A percentile compares a stretch with the other conserved stretches of the same genome.
Evolutionary conservation across 2,329 filamentous ascomycete genomes (phyloP).

Genomic region (Cladosporium oxysporum): DNA sequence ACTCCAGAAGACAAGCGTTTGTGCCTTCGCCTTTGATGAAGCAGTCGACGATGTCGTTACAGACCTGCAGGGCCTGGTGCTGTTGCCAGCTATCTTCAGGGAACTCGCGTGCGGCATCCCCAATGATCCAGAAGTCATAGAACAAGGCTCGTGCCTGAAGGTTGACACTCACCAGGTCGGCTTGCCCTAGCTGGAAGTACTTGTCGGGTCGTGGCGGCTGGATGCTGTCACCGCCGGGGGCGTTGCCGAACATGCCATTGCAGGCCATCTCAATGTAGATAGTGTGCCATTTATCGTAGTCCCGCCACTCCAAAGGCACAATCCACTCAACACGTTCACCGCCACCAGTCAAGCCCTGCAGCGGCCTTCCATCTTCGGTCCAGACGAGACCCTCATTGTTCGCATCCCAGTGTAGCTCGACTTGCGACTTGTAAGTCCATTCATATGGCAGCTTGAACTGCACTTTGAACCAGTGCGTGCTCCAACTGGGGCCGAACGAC

Average conservation of each 20-base stretch:
- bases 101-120: constrained; percentile 88
- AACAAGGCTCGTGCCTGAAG: constrained; percentile 77
- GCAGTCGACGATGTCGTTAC: constrained; percentile 84
- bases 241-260: constrained; percentile 97
- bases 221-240: constrained; percentile 78
- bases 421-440: constrained; percentile 71
- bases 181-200: constrained; percentile 73
- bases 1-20: constrained; percentile 73
- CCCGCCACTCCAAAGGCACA: constrained; percentile 75
- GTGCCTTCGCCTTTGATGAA: constrained; percentile 77
- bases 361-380: constrained; percentile 82
- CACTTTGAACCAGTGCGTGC: constrained; percentile 95
- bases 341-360: constrained; percentile 88
- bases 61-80: constrained; percentile 79
- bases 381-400: constrained; percentile 94
- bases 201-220: constrained; percentile 85
- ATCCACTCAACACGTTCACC: constrained; percentile 92
- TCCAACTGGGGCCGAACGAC: constrained; percentile 91
- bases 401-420: constrained; percentile 97
- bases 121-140: constrained; percentile 95
- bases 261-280: constrained; percentile 99
- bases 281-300: constrained; percentile 75
- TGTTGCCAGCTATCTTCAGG: constrained; percentile 84
- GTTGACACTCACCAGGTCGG: constrained; percentile 88
- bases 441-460: constrained; percentile 73